Evolutionary conservation across 331 rosid genomes (phyloP).

Genomic region (Phaseolus coccineus): DNA sequence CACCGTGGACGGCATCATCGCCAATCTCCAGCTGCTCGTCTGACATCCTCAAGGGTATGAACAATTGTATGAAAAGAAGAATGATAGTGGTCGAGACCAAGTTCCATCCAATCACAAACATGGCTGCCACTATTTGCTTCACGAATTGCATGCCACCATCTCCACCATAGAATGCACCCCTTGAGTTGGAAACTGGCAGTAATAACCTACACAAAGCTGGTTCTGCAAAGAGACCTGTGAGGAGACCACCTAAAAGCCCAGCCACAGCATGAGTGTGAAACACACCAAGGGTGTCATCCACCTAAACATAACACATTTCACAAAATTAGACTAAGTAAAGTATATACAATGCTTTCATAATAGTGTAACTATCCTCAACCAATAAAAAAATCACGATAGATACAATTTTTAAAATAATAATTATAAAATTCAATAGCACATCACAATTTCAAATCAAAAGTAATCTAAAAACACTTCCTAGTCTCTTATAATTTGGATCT

Average conservation of each 20-base stretch:
- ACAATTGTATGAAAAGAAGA: conserved; percentile 63
- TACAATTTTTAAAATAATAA: too few species aligned
- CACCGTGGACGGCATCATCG: conserved; percentile 95
- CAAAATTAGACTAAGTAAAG: background rate
- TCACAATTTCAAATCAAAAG: too few species aligned
- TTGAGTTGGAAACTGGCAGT: conserved; percentile 61
- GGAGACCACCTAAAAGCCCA: conserved; percentile 84
- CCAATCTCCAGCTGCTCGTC: conserved; percentile 82
- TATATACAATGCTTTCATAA: too few species aligned
- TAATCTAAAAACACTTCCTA: too few species aligned
- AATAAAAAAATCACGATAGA: too few species aligned
- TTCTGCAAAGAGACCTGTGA: conserved; percentile 90
- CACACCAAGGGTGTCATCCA: conserved; percentile 90
- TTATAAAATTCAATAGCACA: too few species aligned
- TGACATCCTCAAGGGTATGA: conserved; percentile 88
- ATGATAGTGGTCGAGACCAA: conserved; percentile 80
- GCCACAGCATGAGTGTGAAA: conserved; percentile 99
- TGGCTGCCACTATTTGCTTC: conserved; percentile 79
- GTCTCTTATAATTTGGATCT: too few species aligned
- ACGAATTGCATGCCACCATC: conserved; percentile 72
- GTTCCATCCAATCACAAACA: conserved; percentile 87
- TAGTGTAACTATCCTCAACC: too few species aligned
- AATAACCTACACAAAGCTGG: conserved; percentile 70
- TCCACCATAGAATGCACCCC: conserved; percentile 90
- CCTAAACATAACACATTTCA: conserved; percentile 49